These are phyloP conservation scores for Moniliophthora roreri DNA, from an alignment of 1,284 basidiomycete species.

Conservation along the genomic window DNA sequence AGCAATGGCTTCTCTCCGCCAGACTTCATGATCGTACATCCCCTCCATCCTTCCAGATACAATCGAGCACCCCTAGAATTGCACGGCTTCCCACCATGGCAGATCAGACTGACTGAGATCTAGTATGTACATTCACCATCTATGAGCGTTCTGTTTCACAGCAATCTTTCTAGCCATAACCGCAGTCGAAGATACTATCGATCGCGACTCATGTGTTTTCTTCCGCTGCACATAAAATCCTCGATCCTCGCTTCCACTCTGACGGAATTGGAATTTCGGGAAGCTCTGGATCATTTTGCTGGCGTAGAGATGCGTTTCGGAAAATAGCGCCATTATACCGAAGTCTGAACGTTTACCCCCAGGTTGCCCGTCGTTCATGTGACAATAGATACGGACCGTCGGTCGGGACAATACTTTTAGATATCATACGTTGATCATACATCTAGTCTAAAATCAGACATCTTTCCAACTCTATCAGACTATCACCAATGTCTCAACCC, in stretches of 20 bases:
- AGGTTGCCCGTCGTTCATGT: neutral
- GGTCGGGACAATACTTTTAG: no score
- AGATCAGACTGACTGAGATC: constrained; percentile 72
- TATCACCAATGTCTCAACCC: constrained; percentile 17
- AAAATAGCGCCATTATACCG: constrained; percentile 42
- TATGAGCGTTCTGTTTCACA: constrained; percentile 5
- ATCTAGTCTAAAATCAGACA: neutral
- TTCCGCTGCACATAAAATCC: constrained; percentile 9
- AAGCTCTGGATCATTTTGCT: constrained; percentile 68
- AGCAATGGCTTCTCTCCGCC: constrained; percentile 58
- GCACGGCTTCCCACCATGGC: constrained; percentile 78
- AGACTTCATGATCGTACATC: constrained; percentile 74
- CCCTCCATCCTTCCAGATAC: constrained; percentile 38
- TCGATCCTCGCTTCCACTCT: constrained; percentile 26
- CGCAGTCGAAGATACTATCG: constrained; percentile 16
- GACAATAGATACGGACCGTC: neutral
- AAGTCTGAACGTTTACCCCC: neutral
- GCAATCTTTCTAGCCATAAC: constrained; percentile 22
- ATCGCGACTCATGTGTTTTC: constrained; percentile 17
- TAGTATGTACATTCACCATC: constrained; percentile 47
- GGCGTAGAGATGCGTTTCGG: constrained; percentile 74
- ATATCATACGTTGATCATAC: neutral
- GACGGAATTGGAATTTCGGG: constrained; percentile 57
- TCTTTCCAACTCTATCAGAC: neutral
- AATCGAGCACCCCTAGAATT: constrained; percentile 55